Evolutionary conservation across 345 rosid genomes (phyloP).

Genomic region (Salix udensis): DNA sequence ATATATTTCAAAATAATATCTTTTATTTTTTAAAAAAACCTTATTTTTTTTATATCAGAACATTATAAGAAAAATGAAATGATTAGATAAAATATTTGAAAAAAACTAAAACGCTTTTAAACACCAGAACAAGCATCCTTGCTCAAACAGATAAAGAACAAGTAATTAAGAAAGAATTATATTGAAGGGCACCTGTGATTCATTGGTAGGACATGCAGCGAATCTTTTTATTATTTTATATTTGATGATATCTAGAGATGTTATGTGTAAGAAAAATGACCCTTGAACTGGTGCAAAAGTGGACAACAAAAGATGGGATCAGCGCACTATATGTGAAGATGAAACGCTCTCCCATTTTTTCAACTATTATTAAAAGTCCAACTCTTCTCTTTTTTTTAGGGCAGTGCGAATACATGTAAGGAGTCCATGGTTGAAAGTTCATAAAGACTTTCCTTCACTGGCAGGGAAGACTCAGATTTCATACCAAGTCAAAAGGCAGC

Average conservation of each 20-base stretch:
- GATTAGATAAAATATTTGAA: too few species aligned
- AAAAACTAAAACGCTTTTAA: too few species aligned
- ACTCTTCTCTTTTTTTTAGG: not conserved
- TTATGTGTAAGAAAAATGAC: slow-evolving; percentile 1
- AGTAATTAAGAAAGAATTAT: not conserved
- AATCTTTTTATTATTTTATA: not conserved
- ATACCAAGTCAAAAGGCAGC: not conserved
- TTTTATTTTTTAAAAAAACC: too few species aligned
- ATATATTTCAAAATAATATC: too few species aligned
- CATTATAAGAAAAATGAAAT: too few species aligned
- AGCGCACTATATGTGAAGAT: slow-evolving; percentile 44
- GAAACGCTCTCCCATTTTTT: not conserved
- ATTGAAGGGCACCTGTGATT: slow-evolving; percentile 19
- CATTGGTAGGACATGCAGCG: slow-evolving; percentile 44
- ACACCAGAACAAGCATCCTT: too few species aligned
- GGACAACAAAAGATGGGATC: slow-evolving; percentile 28
- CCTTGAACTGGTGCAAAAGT: not conserved
- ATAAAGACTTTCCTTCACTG: not conserved
- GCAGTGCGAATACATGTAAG: not conserved
- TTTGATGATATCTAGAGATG: not conserved
- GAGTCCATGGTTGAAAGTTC: not conserved
- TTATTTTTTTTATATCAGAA: too few species aligned
- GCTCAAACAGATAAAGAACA: slow-evolving; percentile 32
- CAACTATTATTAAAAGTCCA: not conserved
- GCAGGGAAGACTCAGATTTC: not conserved